Conservation (phyloP, 768 basidiomycete species). For the Tulasnella sp. region DNA sequence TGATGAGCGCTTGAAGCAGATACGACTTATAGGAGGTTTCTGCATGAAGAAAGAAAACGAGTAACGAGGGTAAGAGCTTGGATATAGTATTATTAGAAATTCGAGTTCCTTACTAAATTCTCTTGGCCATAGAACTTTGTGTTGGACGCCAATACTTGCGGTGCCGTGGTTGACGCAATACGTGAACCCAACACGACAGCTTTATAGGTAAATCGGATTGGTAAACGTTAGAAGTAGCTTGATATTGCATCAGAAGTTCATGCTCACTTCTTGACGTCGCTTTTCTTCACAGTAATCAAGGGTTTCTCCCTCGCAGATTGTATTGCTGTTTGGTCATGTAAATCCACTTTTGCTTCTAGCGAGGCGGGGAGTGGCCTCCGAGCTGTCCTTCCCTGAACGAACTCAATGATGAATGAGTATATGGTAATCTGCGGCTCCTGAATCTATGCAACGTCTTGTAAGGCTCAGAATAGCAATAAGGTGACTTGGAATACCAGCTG, state of each 20-base stretch:
- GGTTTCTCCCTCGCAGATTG: not conserved
- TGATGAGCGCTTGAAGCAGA: not conserved
- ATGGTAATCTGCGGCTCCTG: not conserved
- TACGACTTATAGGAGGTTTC: not conserved
- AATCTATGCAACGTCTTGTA: not conserved
- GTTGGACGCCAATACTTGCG: not conserved
- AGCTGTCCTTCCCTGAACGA: not conserved
- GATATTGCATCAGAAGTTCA: not conserved
- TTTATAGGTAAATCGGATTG: not conserved
- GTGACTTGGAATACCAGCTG: not conserved
- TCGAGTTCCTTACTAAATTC: not conserved
- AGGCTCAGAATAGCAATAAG: not conserved
- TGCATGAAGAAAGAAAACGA: not conserved
- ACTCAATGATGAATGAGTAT: not conserved
- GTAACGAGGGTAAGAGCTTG: not conserved
- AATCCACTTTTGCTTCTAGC: not conserved
- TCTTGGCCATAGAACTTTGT: constrained; percentile 1
- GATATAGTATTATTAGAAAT: not conserved
- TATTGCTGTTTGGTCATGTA: not conserved
- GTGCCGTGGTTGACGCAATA: not conserved
- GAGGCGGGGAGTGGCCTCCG: not conserved
- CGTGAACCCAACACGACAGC: not conserved
- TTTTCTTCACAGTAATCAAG: not conserved
- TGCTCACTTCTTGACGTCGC: not conserved
- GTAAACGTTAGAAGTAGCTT: not conserved